These are phyloP conservation scores for Candida michaelii DNA, from an alignment of 805 yeast genomes.

Conservation along the genomic window DNA sequence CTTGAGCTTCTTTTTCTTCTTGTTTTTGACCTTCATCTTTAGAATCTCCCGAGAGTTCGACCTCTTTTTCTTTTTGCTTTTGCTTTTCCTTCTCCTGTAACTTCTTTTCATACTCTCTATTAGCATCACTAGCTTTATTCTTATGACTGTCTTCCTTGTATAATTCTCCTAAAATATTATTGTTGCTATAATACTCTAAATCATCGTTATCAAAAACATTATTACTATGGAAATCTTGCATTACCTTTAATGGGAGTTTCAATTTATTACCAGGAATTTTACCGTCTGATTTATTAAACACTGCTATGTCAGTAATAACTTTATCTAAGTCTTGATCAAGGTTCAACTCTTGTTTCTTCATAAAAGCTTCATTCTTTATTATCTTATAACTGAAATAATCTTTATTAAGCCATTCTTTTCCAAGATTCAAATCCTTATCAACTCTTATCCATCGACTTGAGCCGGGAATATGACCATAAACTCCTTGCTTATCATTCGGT, in stretches of 20 bases:
- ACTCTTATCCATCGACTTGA: constrained; percentile 41
- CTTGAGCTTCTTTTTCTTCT: neutral
- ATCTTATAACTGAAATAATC: constrained; percentile 39
- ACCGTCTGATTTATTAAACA: constrained; percentile 35
- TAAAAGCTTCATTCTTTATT: constrained; percentile 21
- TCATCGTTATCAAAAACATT: constrained; percentile 30
- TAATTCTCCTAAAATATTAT: constrained; percentile 14
- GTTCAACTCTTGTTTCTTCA: constrained; percentile 10
- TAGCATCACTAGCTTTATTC: constrained; percentile 16
- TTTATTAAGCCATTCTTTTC: constrained; percentile 41
- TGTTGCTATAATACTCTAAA: constrained; percentile 13
- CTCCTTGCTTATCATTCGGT: constrained; percentile 24
- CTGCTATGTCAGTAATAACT: constrained; percentile 42
- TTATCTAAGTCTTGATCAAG: constrained; percentile 15
- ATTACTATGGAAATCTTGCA: constrained; percentile 27
- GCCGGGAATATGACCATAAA: constrained; percentile 23
- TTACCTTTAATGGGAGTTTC: constrained; percentile 28
- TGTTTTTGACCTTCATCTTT: too few species aligned
- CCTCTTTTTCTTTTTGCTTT: neutral
- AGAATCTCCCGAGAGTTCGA: too few species aligned
- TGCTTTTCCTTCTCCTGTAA: constrained; percentile 6
- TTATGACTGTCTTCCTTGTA: constrained; percentile 13
- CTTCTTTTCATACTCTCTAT: constrained; percentile 9
- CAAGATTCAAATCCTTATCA: constrained; percentile 49
- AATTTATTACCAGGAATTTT: constrained; percentile 37